Base-by-base conservation (phyloP, 179 eudicot genomes). In the Carnegiea gigantea region DNA sequence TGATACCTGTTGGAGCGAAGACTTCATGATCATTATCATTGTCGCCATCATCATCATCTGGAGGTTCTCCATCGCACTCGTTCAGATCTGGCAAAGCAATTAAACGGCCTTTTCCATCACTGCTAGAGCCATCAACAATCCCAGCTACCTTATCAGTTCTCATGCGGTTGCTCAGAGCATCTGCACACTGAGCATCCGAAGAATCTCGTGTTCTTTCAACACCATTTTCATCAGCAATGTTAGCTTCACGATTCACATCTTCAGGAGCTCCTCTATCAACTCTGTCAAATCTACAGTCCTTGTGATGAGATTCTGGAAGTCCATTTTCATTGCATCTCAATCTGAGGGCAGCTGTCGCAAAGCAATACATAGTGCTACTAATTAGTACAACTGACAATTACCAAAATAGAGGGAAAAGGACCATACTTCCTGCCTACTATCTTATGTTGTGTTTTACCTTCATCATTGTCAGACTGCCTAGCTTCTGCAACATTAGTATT, bases 21-120 rank as follows among this genome's bases (percentile, higher is more conserved):
- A 59, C 38, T 51, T 76, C 68, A 46, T 67, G 72, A 17, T 43
- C 70, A 23, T 60, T 23, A 4, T n/a, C 67, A 6, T 60, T 23
- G 21, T 84, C 88, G 5, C 81, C 88, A 70, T 86, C 86, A 11
- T 86, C 84, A 40, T 80, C 88, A 72, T 51, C 48, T 4, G 81
- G 26, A 79, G 85, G 78, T 53, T 65, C 87, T 75, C 81, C 78
- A 84, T 80, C 77, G 57, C 76, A 73, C 40, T 64, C 80, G n/a
- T 84, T 87, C 76, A 82, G 57, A 81, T 87, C 87, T 9, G 85
- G 89, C 79, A 84, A 79, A 28, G 80, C 67, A 40, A 80, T 51
- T 36, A 24, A n/a, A 40, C 73, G 80, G 64, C 48, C 60, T 76
- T 65, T 74, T 36, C 70, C 73, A 15, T 68, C 82, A 76, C 77